These are phyloP conservation scores for Leccinum boreale DNA, from an alignment of 768 basidiomycete genomes.

Conservation along the genomic window DNA sequence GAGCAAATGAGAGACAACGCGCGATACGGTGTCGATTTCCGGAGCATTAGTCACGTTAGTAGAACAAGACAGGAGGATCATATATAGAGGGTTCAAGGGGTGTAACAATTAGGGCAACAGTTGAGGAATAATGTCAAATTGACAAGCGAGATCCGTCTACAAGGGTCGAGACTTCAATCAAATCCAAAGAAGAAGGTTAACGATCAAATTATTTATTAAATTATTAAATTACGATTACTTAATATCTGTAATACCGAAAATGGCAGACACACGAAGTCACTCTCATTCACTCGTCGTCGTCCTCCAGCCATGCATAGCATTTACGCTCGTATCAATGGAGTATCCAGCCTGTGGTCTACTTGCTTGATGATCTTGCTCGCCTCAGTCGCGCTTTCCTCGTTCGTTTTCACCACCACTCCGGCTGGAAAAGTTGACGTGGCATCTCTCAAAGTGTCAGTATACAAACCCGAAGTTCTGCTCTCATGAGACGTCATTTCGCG, in stretches of 20 bases:
- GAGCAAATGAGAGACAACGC: constrained; percentile 1
- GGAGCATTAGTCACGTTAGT: constrained; percentile 3
- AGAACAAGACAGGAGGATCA: too few species aligned
- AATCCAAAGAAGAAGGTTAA: neutral
- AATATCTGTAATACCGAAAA: constrained; percentile 1
- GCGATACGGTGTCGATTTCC: constrained; percentile 25
- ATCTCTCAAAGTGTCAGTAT: constrained; percentile 73
- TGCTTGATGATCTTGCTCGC: constrained; percentile 71
- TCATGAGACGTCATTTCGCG: constrained; percentile 8
- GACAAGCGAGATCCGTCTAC: neutral
- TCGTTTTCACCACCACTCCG: constrained; percentile 57
- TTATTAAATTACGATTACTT: neutral
- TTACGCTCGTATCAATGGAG: constrained; percentile 68
- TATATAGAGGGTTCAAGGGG: neutral
- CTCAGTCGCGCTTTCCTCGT: constrained; percentile 70
- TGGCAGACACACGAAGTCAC: neutral
- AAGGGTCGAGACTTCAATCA: constrained; percentile 6
- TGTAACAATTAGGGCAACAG: constrained; percentile 6
- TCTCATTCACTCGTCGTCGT: neutral
- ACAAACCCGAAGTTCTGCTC: neutral
- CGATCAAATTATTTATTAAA: neutral
- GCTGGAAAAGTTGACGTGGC: constrained; percentile 56
- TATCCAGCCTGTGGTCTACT: constrained; percentile 69
- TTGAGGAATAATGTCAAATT: neutral
- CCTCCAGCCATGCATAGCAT: constrained; percentile 59